Evolutionary conservation across 371 early-diverging fungal genomes (phyloP), one percentile per base, ranked within the genome.

Genomic region (Mortierella sp.): DNA sequence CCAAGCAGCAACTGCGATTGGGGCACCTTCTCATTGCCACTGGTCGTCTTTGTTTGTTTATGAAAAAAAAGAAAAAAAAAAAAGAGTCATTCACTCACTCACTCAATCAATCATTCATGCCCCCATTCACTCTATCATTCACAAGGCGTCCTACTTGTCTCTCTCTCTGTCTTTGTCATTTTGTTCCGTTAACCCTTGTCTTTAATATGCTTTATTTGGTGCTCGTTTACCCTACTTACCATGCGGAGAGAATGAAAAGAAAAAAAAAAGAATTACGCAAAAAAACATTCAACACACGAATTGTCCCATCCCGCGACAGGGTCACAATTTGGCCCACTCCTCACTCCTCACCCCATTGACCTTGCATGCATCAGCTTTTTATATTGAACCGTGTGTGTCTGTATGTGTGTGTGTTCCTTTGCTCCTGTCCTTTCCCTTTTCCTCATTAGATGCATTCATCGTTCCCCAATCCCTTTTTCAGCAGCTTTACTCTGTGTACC

Each of bases 61-160:
- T 60, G 26, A 8, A n/a, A 26, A 10, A n/a, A n/a, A n/a, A n/a
- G n/a, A n/a, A 8, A n/a, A 26, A 10, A 8, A n/a, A 26, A 10
- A n/a, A 26, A 60, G 60, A 60, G 60, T 60, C 60, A 60, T 60
- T 13, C 28, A n/a, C n/a, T n/a, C n/a, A n/a, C n/a, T n/a, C n/a
- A n/a, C n/a, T n/a, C n/a, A n/a, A n/a, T n/a, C n/a, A n/a, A n/a
- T n/a, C n/a, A 60, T 60, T 60, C 60, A 60, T 48, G 48, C 48
- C 48, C 5, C 14, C 60, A 26, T 60, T 14, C 54, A 21, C 21
- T 60, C 3, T 28, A 28, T 60, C 31, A 14, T 31, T 31, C 26
- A 14, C 31, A 60, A 28, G 14, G 60, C 31, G 14, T 60, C 31
- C 60, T 0, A 14, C 16, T 60, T 13, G 26, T 8, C 2, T 60